phyloP scores from a whole-genome alignment of 2,329 filamentous ascomycete species.

The Neofusicoccum sp. region DNA sequence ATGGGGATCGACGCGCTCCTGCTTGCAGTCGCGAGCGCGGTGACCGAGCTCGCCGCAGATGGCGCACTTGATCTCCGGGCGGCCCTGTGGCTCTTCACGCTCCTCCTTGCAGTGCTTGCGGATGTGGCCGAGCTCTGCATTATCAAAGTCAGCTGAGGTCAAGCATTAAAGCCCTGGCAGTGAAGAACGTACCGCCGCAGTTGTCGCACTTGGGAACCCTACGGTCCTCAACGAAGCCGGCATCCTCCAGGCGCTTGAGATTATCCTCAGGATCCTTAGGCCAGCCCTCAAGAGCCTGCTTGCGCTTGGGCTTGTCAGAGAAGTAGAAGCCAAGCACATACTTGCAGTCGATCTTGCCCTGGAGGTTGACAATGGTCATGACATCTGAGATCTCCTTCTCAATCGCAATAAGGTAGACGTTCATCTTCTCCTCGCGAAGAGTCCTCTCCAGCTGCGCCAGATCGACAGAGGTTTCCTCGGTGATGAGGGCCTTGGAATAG shows the following conservation, averaged over 20 bases:
- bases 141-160: background rate
- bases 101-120: constrained; percentile 62
- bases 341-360: constrained; percentile 60
- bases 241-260: constrained; percentile 61
- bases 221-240: constrained; percentile 62
- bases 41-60: constrained; percentile 66
- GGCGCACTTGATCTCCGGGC: constrained; percentile 56
- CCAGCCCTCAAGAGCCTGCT: constrained; percentile 57
- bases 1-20: constrained; percentile 57
- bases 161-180: too few species aligned
- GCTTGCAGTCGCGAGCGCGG: constrained; percentile 63
- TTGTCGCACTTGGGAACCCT: constrained; percentile 62
- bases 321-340: constrained; percentile 65
- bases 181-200: constrained; percentile 49
- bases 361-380: constrained; percentile 52
- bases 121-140: constrained; percentile 60
- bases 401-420: constrained; percentile 53
- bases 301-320: constrained; percentile 53
- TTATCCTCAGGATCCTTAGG: constrained; percentile 61
- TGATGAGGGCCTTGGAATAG: constrained; percentile 44
- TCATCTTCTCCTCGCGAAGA: constrained; percentile 48
- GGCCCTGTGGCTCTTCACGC: constrained; percentile 46
- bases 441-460: constrained; percentile 50
- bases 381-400: constrained; percentile 44
- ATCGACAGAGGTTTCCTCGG: constrained; percentile 33